Evolutionary conservation across 805 yeast species (phyloP), one percentile per base, ranked within the genome.

Genomic region (Hanseniaspora meyeri): DNA sequence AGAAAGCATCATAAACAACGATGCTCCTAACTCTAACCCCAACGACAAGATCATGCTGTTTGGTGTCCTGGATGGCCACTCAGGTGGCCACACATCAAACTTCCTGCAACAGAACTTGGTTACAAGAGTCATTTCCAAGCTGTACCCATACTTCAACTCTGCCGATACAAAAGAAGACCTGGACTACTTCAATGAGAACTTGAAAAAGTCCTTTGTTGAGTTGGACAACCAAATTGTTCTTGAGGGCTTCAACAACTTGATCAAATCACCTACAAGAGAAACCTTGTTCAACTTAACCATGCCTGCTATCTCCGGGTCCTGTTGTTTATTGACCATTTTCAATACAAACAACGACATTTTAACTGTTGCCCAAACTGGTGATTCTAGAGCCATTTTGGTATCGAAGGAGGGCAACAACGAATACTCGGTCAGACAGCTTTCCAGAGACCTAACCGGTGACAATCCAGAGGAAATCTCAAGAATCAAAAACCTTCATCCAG

Each of bases 21-120:
- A 55, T 32, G 31, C 49, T 8, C 37, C 51, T 20, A 82, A 83
- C 0, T 87, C 89, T 6, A 74, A 79, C 54, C 67, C 73, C 49
- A 60, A 59, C n/a, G 66, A 77, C 61, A 96, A 91, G 68, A 84
- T 96, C 85, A 85, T 86, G 78, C 88, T 93, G 66, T 93, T 95
- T 79, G 96, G 97, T 5, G 80, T 93, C 0, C 91, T 84, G 66
- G 98, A 93, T 69, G 98, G 98, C 12, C 98, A 93, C 69, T 89
- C 95, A 3, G 98, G 98, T 24, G 89, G 95, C 82, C 86, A 87
- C 61, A 93, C 98, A 1, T 81, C 91, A 57, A 78, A 86, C n/a
- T 87, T 83, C 66, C 76, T 93, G 59, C 77, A 95, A 59, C 93
- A 88, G 61, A 81, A 81, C 61, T 74, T 93, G 61, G 81, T 93